Base-by-base conservation (phyloP, 495 filamentous ascomycete species). In the Trichoderma orchidacearum region DNA sequence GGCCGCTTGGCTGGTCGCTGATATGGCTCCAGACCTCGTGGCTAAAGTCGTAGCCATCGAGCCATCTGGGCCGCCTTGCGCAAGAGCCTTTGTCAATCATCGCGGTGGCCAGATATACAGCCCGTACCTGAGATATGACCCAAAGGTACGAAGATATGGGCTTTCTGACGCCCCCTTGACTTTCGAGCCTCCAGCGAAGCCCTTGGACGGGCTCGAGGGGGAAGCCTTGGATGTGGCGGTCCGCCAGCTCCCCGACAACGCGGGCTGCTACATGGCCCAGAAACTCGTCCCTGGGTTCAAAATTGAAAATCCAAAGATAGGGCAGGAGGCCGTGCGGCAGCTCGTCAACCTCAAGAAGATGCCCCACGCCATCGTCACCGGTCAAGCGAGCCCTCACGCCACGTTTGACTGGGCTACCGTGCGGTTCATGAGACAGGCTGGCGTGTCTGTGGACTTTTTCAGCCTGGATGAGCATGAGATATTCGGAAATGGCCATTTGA, bases 341-440 rank as follows among this genome's bases (percentile, higher is more conserved):
- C 65, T 85, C 25, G 58, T 68, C 5, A 79, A 82, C 57, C 62
- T 83, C 3, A 56, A 58, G 35, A 65, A 69, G 7, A 63, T 80
- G 1, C 75, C 73, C 0, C 70, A 78, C 2, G 50, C 78, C 27
- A 38, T 83, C 3, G 57, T 80, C 13, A 81, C 80, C 2, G 68
- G 66, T 21, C 73, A 77, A 59, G 74, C 81, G 25, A 80, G 77
- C 56, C 79, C 73, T 59, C 82, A 85, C 60, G 66, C 70, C 15
- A 62, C 69, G 54, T 84, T 79, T 64, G 81, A 86, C 60, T 79
- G 75, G 64, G 81, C 72, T 60, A 79, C 74, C 0, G 74, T 77
- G 21, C 56, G 64, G 54, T 84, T 75, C 60, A 64, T 83, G 56
- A 60, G 70, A 55, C 81, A 86, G 63, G 79, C 77, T 2, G 80